phyloP scores from a whole-genome alignment of 1,284 basidiomycete genomes.

The Xerocomus alliaceus region DNA sequence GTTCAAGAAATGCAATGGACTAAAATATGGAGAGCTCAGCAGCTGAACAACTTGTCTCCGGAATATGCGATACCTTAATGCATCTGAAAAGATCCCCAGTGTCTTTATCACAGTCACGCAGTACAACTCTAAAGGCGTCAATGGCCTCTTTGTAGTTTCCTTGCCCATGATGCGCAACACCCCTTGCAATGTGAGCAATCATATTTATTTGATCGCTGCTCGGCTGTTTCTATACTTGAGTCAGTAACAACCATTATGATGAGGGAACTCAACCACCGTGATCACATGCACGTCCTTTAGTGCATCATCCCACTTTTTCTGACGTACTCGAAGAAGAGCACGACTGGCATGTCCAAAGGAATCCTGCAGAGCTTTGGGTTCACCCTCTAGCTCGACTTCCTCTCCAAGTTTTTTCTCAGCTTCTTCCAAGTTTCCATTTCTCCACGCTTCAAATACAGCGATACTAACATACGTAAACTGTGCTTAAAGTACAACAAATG shows the following conservation, averaged over 20 bases:
- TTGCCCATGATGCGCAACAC: background rate
- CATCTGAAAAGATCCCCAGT: background rate
- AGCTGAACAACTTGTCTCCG: background rate
- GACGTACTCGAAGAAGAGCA: background rate
- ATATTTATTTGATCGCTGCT: background rate
- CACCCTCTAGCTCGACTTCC: background rate
- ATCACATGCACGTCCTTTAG: background rate
- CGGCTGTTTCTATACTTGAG: background rate
- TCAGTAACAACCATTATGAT: background rate
- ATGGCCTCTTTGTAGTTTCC: background rate
- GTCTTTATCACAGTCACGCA: background rate
- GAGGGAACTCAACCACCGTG: background rate
- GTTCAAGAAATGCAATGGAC: background rate
- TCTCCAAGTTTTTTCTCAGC: background rate
- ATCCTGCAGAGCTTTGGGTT: background rate
- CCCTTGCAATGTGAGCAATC: background rate
- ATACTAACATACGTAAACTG: background rate
- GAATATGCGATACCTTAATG: background rate
- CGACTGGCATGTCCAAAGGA: background rate
- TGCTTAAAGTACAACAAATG: background rate
- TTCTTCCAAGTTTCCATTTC: background rate
- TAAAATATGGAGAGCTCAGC: background rate
- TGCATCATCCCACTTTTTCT: background rate
- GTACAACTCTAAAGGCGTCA: background rate
- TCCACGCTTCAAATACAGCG: background rate